Evolutionary conservation across 1,284 basidiomycete genomes (phyloP).

Genomic region (Wolfiporia cocos): DNA sequence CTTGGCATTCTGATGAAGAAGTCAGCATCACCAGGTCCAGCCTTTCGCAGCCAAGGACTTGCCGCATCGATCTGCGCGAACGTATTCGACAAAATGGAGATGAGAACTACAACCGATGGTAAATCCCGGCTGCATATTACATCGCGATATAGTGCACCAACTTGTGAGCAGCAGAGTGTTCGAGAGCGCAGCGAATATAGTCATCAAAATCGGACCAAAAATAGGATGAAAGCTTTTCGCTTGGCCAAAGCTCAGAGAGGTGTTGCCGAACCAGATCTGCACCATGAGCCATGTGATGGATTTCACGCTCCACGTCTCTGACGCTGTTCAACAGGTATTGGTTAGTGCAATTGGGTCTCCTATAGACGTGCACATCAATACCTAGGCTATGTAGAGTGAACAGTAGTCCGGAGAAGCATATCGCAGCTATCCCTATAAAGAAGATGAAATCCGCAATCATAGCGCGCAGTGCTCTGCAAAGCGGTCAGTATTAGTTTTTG

Average conservation of each 20-base stretch:
- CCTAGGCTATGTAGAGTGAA: slow-evolving; percentile 82
- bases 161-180: slow-evolving; percentile 79
- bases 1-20: slow-evolving; percentile 58
- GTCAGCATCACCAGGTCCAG: no score
- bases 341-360: not conserved
- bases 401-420: slow-evolving; percentile 84
- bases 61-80: slow-evolving; percentile 76
- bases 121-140: no score
- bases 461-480: slow-evolving; percentile 60
- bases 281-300: slow-evolving; percentile 78
- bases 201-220: slow-evolving; percentile 84
- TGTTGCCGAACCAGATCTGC: slow-evolving; percentile 83
- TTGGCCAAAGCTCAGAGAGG: slow-evolving; percentile 62
- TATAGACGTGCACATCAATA: slow-evolving; percentile 16
- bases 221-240: slow-evolving; percentile 78
- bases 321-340: slow-evolving; percentile 22
- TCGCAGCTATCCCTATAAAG: slow-evolving; percentile 77
- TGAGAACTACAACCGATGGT: slow-evolving; percentile 56
- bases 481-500: slow-evolving; percentile 6
- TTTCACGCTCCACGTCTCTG: slow-evolving; percentile 58
- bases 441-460: slow-evolving; percentile 79
- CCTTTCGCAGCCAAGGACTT: slow-evolving; percentile 29
- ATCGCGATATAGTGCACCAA: no score
- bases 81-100: slow-evolving; percentile 82
- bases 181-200: slow-evolving; percentile 75